Conservation (phyloP, 2,329 filamentous ascomycete species). For the Aspergillus fumigatus region DNA sequence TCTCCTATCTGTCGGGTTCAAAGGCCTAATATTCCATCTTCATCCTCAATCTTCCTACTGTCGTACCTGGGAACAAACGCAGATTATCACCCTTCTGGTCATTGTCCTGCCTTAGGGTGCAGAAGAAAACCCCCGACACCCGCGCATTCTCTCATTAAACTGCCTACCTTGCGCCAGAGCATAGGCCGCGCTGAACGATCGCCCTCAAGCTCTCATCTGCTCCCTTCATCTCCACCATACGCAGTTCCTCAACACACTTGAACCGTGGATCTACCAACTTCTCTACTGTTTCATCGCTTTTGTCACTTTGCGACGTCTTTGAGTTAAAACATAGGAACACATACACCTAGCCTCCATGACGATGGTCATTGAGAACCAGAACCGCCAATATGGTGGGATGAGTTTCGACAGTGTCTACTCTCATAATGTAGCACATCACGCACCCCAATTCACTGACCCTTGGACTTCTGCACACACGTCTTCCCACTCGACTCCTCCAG, state of each 20-base stretch:
- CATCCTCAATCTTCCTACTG: background rate
- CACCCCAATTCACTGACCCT: constrained; percentile 77
- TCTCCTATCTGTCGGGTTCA: constrained; percentile 16
- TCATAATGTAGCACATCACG: constrained; percentile 59
- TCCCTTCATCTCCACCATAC: background rate
- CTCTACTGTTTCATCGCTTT: background rate
- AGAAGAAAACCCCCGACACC: background rate
- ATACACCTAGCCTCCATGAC: constrained; percentile 62
- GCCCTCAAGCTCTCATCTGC: background rate
- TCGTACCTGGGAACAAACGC: background rate
- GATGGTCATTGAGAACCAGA: constrained; percentile 89
- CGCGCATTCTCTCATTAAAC: background rate
- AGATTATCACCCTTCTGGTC: background rate
- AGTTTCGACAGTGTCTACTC: constrained; percentile 75
- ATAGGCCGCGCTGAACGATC: background rate
- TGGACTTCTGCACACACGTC: constrained; percentile 63
- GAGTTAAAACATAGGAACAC: background rate
- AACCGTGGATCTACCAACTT: background rate
- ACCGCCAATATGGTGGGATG: constrained; percentile 73
- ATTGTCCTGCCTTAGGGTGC: background rate
- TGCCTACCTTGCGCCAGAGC: background rate
- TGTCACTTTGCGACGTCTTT: constrained; percentile 1
- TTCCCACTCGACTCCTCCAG: constrained; percentile 60
- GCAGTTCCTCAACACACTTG: background rate
- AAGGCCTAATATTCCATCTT: constrained; percentile 7